Evolutionary conservation across 768 basidiomycete species (phyloP), one percentile per base, ranked within the genome.

Genomic region (Termitomyces sp.): DNA sequence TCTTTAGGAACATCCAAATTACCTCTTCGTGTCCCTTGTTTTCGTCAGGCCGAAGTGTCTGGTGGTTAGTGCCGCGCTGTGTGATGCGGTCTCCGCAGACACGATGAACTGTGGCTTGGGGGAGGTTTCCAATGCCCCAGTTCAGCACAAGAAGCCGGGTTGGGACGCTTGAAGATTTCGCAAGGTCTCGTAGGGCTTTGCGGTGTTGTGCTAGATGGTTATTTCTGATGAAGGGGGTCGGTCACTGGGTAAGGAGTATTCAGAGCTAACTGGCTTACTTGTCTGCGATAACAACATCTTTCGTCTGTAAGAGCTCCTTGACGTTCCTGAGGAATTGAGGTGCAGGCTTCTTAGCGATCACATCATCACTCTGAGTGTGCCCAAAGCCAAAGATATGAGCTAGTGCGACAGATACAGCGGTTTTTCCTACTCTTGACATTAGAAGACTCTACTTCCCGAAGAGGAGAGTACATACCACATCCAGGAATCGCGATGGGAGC

Each of bases 331-430:
- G 65, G 67, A 96, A 96, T 2, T 67, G 59, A 0, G 85, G 77
- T 0, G 78, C 92, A 1, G 88, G 52, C 67, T 87, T 93, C 73
- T 94, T 98, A 37, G 68, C 79, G 40, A 77, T 74, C 4, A 98
- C 80, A 65, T 98, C 92, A 67, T 99, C 97, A 64, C 89, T 92
- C 67, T 98, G 97, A 0, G 91, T 93, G 67, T 98, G 97, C 1
- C 80, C 94, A 58, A 93, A 96, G 0, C 79, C 81, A 64, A 95
- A 98, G 3, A 99, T 79, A 52, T 87, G 78, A 2, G 77, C 61
- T 17, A 98, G 79, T 1, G 92, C 93, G 17, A 97, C 75, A 0
- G 90, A 79, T 12, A 98, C 77, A 0, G 89, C 72, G 0, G 95
- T 98, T 76, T 98, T 98, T 28, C 94, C 93, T 93, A 63, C 19